Conservation (phyloP, 2,329 filamentous ascomycete species). For the Didymella arachidicola region DNA sequence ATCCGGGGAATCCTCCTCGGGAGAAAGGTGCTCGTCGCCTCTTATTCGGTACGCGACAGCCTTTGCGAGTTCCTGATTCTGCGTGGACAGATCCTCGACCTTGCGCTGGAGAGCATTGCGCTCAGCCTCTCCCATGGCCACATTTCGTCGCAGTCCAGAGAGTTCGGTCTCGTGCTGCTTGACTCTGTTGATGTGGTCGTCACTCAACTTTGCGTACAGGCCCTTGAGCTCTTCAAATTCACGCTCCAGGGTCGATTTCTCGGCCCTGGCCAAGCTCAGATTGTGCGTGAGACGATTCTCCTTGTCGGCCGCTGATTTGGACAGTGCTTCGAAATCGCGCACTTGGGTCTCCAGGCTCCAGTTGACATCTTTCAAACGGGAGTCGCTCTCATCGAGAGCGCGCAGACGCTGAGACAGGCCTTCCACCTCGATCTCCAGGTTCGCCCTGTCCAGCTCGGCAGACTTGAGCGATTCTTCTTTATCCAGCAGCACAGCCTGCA, state of each 20-base stretch:
- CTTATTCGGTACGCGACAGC: conserved; percentile 79
- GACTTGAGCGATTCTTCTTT: conserved; percentile 86
- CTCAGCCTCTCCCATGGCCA: conserved; percentile 80
- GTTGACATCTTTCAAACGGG: conserved; percentile 97
- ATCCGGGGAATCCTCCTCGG: conserved; percentile 62
- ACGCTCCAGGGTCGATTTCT: conserved; percentile 80
- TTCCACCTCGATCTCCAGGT: conserved; percentile 83
- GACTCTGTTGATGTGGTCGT: conserved; percentile 77
- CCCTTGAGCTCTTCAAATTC: conserved; percentile 92
- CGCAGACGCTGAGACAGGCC: conserved; percentile 80
- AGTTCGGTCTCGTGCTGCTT: conserved; percentile 92
- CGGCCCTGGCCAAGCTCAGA: conserved; percentile 72
- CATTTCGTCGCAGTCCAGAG: conserved; percentile 80
- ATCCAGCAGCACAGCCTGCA: conserved; percentile 84
- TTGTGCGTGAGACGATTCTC: conserved; percentile 82
- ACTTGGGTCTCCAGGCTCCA: conserved; percentile 95
- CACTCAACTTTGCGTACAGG: conserved; percentile 76
- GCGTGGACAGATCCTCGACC: conserved; percentile 83
- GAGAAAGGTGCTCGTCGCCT: conserved; percentile 65
- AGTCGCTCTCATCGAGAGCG: conserved; percentile 88
- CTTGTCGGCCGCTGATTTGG: conserved; percentile 79
- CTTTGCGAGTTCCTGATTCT: conserved; percentile 90
- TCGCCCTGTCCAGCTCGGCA: conserved; percentile 75
- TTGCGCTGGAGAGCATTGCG: conserved; percentile 79
- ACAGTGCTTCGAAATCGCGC: conserved; percentile 78